Evolutionary conservation across 2,329 filamentous ascomycete species (phyloP).

Genomic region (Colletotrichum lindemuthianum): DNA sequence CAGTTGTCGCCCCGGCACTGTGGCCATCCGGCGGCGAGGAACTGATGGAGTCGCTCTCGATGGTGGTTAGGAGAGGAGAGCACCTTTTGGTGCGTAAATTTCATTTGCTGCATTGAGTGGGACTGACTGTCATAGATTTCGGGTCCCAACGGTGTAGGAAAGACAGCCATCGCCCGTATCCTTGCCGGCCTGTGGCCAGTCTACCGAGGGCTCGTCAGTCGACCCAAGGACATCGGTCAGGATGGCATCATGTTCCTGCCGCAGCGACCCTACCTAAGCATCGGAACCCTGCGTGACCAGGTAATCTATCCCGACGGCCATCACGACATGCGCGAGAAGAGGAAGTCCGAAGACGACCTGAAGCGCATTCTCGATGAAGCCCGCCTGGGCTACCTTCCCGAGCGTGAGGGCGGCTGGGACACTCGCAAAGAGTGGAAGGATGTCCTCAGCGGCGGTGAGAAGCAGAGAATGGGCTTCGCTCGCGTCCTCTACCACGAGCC

Average conservation of each 20-base stretch:
- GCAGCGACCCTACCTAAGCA: slow-evolving; percentile 90
- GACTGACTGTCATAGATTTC: slow-evolving; percentile 69
- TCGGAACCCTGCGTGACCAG: slow-evolving; percentile 93
- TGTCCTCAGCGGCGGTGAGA: slow-evolving; percentile 95
- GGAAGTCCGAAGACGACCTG: slow-evolving; percentile 81
- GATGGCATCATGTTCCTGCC: slow-evolving; percentile 99
- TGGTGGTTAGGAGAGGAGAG: slow-evolving; percentile 90
- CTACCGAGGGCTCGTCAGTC: slow-evolving; percentile 90
- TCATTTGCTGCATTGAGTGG: not conserved
- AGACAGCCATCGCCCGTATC: slow-evolving; percentile 87
- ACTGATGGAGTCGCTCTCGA: slow-evolving; percentile 85
- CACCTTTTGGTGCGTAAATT: slow-evolving; percentile 74
- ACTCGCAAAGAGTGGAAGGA: slow-evolving; percentile 99
- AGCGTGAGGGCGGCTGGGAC: slow-evolving; percentile 96
- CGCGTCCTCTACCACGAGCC: slow-evolving; percentile 94
- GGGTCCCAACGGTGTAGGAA: slow-evolving; percentile 93
- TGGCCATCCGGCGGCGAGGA: slow-evolving; percentile 94
- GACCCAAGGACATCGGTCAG: slow-evolving; percentile 80
- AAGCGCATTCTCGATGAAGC: slow-evolving; percentile 83
- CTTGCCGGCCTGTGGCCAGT: slow-evolving; percentile 95
- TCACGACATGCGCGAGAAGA: slow-evolving; percentile 87
- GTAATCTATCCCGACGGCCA: slow-evolving; percentile 98
- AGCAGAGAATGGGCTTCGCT: slow-evolving; percentile 93
- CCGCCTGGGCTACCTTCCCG: slow-evolving; percentile 86
- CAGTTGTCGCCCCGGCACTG: slow-evolving; percentile 86